These are phyloP conservation scores for Leucosporidium scottii DNA, from an alignment of 768 basidiomycete species.

Conservation along the genomic window DNA sequence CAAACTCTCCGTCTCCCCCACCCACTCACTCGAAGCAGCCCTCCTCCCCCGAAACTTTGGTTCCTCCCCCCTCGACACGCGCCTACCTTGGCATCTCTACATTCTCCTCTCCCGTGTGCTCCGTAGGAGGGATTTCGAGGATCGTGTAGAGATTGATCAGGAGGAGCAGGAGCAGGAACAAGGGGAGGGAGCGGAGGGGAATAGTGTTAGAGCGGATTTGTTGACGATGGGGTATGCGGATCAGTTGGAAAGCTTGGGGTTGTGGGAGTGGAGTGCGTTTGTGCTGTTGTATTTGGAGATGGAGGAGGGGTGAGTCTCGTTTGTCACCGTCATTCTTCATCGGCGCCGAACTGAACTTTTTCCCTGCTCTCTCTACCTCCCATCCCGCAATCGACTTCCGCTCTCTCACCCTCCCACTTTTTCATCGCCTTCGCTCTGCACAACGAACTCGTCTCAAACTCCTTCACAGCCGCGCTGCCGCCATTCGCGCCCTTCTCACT, in stretches of 20 bases:
- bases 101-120: constrained; percentile 76
- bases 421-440: no score
- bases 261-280: constrained; percentile 80
- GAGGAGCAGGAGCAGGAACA: constrained; percentile 42
- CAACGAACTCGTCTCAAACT: no score
- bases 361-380: constrained; percentile 4
- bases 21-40: constrained; percentile 58
- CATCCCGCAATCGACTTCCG: no score
- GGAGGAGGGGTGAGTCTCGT: constrained; percentile 58
- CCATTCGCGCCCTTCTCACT: constrained; percentile 69
- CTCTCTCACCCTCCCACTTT: no score
- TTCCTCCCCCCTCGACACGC: constrained; percentile 67
- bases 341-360: not conserved
- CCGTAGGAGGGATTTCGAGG: constrained; percentile 77
- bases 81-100: constrained; percentile 88
- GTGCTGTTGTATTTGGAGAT: constrained; percentile 83
- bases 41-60: constrained; percentile 69
- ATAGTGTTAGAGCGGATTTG: constrained; percentile 74
- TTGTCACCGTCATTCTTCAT: not conserved
- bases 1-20: constrained; percentile 59
- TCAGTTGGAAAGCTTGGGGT: constrained; percentile 71
- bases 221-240: constrained; percentile 76
- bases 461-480: constrained; percentile 63
- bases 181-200: constrained; percentile 56
- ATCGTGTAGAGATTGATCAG: constrained; percentile 47